These are phyloP conservation scores for Hymenotorrendiella dingleyae DNA, from an alignment of 2,329 filamentous ascomycete species.

Conservation along the genomic window DNA sequence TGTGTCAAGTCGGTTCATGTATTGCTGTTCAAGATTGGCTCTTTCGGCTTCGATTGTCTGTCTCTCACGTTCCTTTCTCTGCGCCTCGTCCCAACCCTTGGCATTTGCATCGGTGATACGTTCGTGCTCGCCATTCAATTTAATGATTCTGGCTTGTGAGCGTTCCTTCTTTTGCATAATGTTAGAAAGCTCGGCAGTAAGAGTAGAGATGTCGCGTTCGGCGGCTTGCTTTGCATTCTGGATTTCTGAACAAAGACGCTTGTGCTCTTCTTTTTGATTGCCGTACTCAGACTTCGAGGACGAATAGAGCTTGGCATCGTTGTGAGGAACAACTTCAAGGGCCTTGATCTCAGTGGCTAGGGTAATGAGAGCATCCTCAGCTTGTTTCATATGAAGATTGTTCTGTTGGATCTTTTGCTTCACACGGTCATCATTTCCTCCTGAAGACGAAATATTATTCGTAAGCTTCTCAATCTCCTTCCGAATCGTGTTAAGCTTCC, in stretches of 20 bases:
- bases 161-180: conserved; percentile 66
- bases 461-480: conserved; percentile 69
- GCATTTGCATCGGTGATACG: conserved; percentile 64
- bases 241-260: conserved; percentile 42
- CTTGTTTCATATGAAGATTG: conserved; percentile 64
- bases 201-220: conserved; percentile 55
- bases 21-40: conserved; percentile 21
- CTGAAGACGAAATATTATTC: conserved; percentile 59
- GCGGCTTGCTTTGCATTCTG: conserved; percentile 56
- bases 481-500: conserved; percentile 57
- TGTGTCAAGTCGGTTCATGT: conserved; percentile 20
- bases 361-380: conserved; percentile 50
- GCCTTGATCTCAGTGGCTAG: conserved; percentile 56
- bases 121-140: conserved; percentile 66
- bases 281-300: conserved; percentile 50
- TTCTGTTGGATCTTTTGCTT: conserved; percentile 71
- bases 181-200: conserved; percentile 58
- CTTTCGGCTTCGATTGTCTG: conserved; percentile 24
- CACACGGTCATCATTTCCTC: conserved; percentile 70
- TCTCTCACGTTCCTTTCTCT: conserved; percentile 28
- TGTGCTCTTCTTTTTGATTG: conserved; percentile 40
- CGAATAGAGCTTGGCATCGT: conserved; percentile 49
- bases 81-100: conserved; percentile 38
- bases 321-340: conserved; percentile 57
- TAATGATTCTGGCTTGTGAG: conserved; percentile 63